Evolutionary conservation across 345 rosid genomes (phyloP).

Genomic region (Triadica sebifera): DNA sequence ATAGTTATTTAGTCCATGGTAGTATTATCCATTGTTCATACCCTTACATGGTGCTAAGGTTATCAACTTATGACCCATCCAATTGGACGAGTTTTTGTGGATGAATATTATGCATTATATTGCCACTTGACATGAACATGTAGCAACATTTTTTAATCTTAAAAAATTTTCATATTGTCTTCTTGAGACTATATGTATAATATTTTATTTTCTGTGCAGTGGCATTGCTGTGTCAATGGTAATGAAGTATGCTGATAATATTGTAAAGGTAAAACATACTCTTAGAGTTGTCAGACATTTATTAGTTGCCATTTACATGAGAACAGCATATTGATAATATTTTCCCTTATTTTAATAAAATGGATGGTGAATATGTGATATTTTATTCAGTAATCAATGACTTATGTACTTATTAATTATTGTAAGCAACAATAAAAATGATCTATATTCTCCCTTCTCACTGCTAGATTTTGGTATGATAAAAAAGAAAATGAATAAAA

Average conservation of each 20-base stretch:
- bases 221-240: constrained; percentile 98
- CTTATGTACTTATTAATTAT: no score
- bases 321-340: not conserved
- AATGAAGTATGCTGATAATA: constrained; percentile 96
- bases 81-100: no score
- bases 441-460: not conserved
- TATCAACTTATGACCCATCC: not conserved
- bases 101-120: not conserved
- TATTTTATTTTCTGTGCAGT: constrained; percentile 40
- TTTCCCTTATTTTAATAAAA: not conserved
- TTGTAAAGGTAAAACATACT: constrained; percentile 68
- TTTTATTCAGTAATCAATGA: no score
- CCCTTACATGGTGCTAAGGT: not conserved
- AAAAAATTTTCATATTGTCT: not conserved
- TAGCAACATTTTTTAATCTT: not conserved
- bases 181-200: constrained; percentile 7
- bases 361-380: not conserved
- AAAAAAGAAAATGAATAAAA: no score
- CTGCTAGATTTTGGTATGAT: not conserved
- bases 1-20: not conserved
- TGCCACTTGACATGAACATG: not conserved
- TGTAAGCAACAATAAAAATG: no score
- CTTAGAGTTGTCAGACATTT: not conserved
- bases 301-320: not conserved
- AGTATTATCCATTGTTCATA: not conserved